Evolutionary conservation across 371 early-diverging fungal species (phyloP).

Genomic region (Neoconidiobolus thromboides): DNA sequence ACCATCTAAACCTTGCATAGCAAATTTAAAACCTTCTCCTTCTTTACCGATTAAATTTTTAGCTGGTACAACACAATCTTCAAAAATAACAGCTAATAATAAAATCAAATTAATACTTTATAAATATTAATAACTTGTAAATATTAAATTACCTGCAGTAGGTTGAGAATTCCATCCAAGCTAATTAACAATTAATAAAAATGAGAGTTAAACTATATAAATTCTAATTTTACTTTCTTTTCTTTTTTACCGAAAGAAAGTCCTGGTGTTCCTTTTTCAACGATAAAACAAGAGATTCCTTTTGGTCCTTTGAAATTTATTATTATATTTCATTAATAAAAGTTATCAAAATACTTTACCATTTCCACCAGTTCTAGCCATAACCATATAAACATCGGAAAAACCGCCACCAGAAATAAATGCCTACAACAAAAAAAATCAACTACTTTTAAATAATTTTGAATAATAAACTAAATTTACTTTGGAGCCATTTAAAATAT

Average conservation of each 20-base stretch:
- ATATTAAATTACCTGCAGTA: slow-evolving; percentile 10
- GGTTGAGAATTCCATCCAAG: slow-evolving; percentile 40
- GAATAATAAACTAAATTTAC: background rate
- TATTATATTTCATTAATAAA: background rate
- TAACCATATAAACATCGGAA: slow-evolving; percentile 35
- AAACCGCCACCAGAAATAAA: slow-evolving; percentile 41
- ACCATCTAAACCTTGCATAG: slow-evolving; percentile 43
- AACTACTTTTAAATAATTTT: background rate
- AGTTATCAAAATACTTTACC: background rate
- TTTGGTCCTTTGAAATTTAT: slow-evolving; percentile 19
- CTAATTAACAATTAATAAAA: background rate
- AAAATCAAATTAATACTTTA: no score
- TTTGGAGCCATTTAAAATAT: slow-evolving; percentile 62
- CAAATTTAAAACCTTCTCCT: slow-evolving; percentile 39
- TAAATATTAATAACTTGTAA: no score
- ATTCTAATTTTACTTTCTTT: slow-evolving; percentile 12
- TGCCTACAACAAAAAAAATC: slow-evolving; percentile 12
- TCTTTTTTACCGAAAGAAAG: slow-evolving; percentile 45
- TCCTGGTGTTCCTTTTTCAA: slow-evolving; percentile 33
- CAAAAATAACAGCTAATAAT: slow-evolving; percentile 22
- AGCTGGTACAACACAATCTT: slow-evolving; percentile 29
- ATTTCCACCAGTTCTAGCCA: slow-evolving; percentile 40
- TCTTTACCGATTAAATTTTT: slow-evolving; percentile 28
- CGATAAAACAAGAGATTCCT: slow-evolving; percentile 31
- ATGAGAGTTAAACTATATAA: no score